These are phyloP conservation scores for Diaporthe capsici DNA, from an alignment of 2,329 filamentous ascomycete species.

Conservation along the genomic window DNA sequence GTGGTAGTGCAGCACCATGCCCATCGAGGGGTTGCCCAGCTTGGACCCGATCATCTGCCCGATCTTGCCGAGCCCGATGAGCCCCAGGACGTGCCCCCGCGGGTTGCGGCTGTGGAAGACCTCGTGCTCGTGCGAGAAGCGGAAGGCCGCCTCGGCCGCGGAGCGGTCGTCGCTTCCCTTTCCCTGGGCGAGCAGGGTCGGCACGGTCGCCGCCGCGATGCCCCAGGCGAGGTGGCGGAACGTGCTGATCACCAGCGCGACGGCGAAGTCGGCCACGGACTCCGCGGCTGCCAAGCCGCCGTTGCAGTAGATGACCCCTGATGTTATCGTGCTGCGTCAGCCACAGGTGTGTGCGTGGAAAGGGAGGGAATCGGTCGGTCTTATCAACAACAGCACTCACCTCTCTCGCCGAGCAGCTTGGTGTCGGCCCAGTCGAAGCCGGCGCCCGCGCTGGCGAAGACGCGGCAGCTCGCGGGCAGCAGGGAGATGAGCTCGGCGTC, in stretches of 20 bases:
- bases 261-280: slow-evolving; percentile 79
- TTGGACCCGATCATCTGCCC: slow-evolving; percentile 75
- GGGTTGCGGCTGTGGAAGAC: slow-evolving; percentile 75
- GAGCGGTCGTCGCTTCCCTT: slow-evolving; percentile 45
- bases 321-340: neutral
- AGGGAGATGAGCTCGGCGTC: slow-evolving; percentile 70
- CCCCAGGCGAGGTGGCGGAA: slow-evolving; percentile 79
- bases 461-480: slow-evolving; percentile 68
- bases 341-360: neutral
- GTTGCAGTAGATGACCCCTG: slow-evolving; percentile 80
- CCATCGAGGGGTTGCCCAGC: slow-evolving; percentile 66
- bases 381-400: slow-evolving; percentile 51
- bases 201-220: slow-evolving; percentile 65
- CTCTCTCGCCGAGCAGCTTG: slow-evolving; percentile 71
- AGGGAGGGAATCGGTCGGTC: neutral
- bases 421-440: slow-evolving; percentile 78
- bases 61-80: slow-evolving; percentile 79
- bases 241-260: slow-evolving; percentile 77
- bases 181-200: slow-evolving; percentile 43
- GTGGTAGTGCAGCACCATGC: slow-evolving; percentile 76
- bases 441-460: slow-evolving; percentile 76
- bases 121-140: slow-evolving; percentile 71
- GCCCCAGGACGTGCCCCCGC: slow-evolving; percentile 70
- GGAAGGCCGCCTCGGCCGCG: slow-evolving; percentile 56
- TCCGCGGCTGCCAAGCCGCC: slow-evolving; percentile 78